Conservation (phyloP, 2,329 filamentous ascomycete species). For the Sarocladium oryzae region DNA sequence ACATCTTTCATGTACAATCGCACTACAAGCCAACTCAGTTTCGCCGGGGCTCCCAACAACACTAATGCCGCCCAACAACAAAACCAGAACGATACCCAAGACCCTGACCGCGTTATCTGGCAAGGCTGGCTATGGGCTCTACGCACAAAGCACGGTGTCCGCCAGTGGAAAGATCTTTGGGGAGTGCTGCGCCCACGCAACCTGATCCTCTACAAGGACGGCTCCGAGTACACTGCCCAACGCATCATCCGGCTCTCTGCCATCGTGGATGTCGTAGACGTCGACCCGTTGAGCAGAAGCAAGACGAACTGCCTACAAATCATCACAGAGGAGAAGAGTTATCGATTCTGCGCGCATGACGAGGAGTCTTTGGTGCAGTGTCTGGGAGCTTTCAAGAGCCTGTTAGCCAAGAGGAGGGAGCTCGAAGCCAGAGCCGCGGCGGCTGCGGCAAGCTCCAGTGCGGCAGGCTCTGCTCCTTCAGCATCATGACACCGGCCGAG, state of each 20-base stretch:
- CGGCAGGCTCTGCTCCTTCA: slow-evolving; percentile 1
- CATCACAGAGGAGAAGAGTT: slow-evolving; percentile 86
- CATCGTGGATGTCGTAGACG: slow-evolving; percentile 87
- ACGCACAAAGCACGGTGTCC: slow-evolving; percentile 73
- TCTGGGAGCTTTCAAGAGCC: slow-evolving; percentile 85
- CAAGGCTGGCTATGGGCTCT: slow-evolving; percentile 86
- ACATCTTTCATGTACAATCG: slow-evolving; percentile 33
- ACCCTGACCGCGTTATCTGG: slow-evolving; percentile 85
- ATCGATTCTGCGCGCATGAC: slow-evolving; percentile 67
- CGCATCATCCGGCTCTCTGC: slow-evolving; percentile 72
- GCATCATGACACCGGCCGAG: background rate
- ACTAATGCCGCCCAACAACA: background rate
- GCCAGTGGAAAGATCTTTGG: slow-evolving; percentile 94
- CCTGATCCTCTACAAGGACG: slow-evolving; percentile 87
- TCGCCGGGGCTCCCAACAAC: slow-evolving; percentile 21
- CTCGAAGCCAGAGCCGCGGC: slow-evolving; percentile 40
- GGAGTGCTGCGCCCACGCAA: slow-evolving; percentile 80
- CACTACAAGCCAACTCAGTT: slow-evolving; percentile 59
- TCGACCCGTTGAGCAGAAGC: slow-evolving; percentile 77
- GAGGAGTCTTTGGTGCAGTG: slow-evolving; percentile 81
- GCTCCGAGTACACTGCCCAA: slow-evolving; percentile 79
- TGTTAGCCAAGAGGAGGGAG: slow-evolving; percentile 65
- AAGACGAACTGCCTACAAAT: slow-evolving; percentile 87
- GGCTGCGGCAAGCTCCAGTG: background rate
- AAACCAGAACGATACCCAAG: slow-evolving; percentile 41